Evolutionary conservation across 306 rosid genomes (phyloP).

Genomic region (Elaeagnus macrophylla): DNA sequence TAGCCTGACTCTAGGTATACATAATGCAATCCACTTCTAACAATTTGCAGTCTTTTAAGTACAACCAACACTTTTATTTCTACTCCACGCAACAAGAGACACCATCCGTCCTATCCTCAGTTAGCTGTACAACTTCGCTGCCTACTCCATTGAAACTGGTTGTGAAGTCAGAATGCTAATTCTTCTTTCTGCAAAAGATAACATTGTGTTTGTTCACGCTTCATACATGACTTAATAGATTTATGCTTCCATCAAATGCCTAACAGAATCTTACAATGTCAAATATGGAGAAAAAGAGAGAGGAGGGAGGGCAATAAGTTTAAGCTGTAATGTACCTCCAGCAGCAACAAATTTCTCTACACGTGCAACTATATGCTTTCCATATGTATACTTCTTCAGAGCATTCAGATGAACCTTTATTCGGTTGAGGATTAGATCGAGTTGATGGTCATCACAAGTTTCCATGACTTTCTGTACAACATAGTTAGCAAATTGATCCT

Average conservation of each 20-base stretch:
- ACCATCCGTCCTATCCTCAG: slow-evolving; percentile 37
- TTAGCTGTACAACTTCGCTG: slow-evolving; percentile 46
- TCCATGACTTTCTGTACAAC: slow-evolving; percentile 58
- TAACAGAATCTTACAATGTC: too few relatives aligned
- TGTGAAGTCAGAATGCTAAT: slow-evolving; percentile 47
- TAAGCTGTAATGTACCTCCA: slow-evolving; percentile 20
- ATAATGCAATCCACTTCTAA: slow-evolving; percentile 37
- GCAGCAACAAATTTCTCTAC: too few relatives aligned
- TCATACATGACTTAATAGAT: too few relatives aligned
- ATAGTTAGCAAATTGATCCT: too few relatives aligned
- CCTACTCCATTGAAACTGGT: slow-evolving; percentile 24
- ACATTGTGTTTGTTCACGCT: too few relatives aligned
- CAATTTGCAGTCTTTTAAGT: slow-evolving; percentile 46
- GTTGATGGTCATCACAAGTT: slow-evolving; percentile 58
- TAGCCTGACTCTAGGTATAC: slow-evolving; percentile 37
- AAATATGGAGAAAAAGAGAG: too few relatives aligned
- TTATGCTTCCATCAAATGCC: too few relatives aligned
- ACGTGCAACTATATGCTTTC: slow-evolving; percentile 56
- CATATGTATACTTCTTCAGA: slow-evolving; percentile 52
- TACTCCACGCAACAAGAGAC: slow-evolving; percentile 24
- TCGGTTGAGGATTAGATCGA: slow-evolving; percentile 45
- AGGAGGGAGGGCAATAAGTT: too few relatives aligned
- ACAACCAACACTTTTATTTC: slow-evolving; percentile 39
- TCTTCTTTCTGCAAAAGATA: slow-evolving; percentile 42
- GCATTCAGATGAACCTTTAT: slow-evolving; percentile 54